Evolutionary conservation across 192 early-diverging fungal genomes (phyloP).

Genomic region (Backusella macrospora): DNA sequence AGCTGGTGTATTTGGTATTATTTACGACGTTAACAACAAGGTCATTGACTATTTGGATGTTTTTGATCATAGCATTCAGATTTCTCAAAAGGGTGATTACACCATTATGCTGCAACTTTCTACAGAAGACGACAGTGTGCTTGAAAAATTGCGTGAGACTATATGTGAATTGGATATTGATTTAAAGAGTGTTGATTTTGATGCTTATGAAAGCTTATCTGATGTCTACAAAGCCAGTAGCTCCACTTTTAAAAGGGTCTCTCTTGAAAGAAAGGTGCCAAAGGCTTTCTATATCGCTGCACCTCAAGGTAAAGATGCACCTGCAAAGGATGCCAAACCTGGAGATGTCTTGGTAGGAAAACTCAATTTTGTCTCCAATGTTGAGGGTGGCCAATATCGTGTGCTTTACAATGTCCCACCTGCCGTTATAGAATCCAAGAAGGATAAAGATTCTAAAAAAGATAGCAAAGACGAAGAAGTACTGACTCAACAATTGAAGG

Average conservation of each 20-base stretch:
- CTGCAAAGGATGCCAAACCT: constrained; percentile 71
- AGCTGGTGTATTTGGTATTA: constrained; percentile 64
- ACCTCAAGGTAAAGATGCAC: constrained; percentile 48
- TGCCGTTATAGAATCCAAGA: constrained; percentile 49
- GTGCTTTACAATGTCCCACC: constrained; percentile 57
- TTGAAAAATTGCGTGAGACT: constrained; percentile 75
- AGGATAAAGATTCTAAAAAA: constrained; percentile 33
- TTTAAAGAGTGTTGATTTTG: constrained; percentile 57
- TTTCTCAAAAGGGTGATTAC: constrained; percentile 84
- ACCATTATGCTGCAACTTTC: constrained; percentile 78
- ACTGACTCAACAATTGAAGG: constrained; percentile 54
- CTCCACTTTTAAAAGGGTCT: constrained; percentile 44
- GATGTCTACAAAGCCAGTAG: constrained; percentile 55
- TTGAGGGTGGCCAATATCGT: constrained; percentile 52
- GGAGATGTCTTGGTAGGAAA: constrained; percentile 83
- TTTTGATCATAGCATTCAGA: constrained; percentile 68
- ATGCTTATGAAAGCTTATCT: constrained; percentile 56
- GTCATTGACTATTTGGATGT: constrained; percentile 69
- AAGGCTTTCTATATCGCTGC: constrained; percentile 61
- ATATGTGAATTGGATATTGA: constrained; percentile 67
- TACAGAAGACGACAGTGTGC: constrained; percentile 62
- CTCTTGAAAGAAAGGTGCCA: constrained; percentile 54
- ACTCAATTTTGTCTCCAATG: constrained; percentile 53
- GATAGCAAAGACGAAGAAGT: constrained; percentile 56
- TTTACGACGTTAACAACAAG: constrained; percentile 85